phyloP scores from a whole-genome alignment of 352 stramenopile species.

The Nothophytophthora sp. region DNA sequence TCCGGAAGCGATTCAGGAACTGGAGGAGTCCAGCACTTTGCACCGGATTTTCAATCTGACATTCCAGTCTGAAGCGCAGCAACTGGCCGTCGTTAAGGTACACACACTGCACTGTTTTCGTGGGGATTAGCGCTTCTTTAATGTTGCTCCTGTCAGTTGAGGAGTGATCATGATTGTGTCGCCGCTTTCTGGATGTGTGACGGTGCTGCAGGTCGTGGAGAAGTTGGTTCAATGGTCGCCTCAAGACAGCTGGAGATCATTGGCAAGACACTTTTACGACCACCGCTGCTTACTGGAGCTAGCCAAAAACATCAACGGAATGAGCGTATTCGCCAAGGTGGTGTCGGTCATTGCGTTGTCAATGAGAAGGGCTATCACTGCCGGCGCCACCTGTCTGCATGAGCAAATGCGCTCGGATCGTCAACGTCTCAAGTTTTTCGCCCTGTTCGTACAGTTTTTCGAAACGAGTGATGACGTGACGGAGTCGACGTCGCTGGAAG shows the following conservation, averaged over 20 bases:
- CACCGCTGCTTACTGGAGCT: constrained; percentile 27
- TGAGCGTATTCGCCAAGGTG: constrained; percentile 16
- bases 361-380: constrained; percentile 12
- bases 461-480: constrained; percentile 9
- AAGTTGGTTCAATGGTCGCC: constrained; percentile 20
- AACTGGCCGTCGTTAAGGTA: constrained; percentile 21
- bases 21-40: constrained; percentile 45
- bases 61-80: constrained; percentile 21
- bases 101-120: not conserved
- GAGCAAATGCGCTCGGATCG: constrained; percentile 22
- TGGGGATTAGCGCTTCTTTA: too few species aligned
- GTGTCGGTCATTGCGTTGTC: constrained; percentile 17
- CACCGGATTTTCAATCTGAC: constrained; percentile 53
- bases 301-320: constrained; percentile 15
- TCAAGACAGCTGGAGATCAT: constrained; percentile 18
- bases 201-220: constrained; percentile 27
- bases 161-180: not conserved
- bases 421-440: constrained; percentile 24
- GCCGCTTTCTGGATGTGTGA: constrained; percentile 1
- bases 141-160: not conserved
- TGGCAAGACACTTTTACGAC: constrained; percentile 29
- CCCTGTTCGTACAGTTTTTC: constrained; percentile 15
- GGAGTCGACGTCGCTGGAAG: not conserved
- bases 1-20: constrained; percentile 45
- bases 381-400: constrained; percentile 23